Percentiles rank a stretch among this genome's conserved stretches.
These are phyloP conservation scores for Dioscorea alata DNA, from an alignment of 106 monocot genomes.

Conservation along the genomic window DNA sequence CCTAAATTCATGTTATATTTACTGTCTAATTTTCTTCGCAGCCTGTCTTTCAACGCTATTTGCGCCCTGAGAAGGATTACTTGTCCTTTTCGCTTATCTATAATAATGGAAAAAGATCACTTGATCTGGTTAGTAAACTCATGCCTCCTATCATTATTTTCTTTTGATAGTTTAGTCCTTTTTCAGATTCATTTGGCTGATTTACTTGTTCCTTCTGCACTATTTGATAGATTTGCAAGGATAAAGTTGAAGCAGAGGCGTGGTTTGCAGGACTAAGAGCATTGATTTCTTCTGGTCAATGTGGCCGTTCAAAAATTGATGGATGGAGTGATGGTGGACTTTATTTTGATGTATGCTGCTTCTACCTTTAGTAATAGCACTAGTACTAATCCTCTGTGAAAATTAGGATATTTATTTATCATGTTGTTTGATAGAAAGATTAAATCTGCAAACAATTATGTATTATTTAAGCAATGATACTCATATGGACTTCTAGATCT, in stretches of 20 bases:
- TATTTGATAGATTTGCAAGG: constrained; percentile 76
- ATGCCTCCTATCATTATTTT: neutral
- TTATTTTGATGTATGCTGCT: constrained; percentile 44
- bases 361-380: neutral
- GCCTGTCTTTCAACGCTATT: constrained; percentile 79
- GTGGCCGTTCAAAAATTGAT: constrained; percentile 72
- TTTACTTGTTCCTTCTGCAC: neutral
- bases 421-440: no score
- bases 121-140: constrained; percentile 68
- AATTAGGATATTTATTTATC: no score
- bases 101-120: constrained; percentile 64
- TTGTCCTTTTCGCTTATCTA: constrained; percentile 84
- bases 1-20: neutral
- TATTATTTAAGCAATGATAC: no score
- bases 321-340: constrained; percentile 49
- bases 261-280: constrained; percentile 77
- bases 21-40: constrained; percentile 23
- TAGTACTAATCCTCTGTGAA: no score
- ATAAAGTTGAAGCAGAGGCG: constrained; percentile 75
- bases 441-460: no score
- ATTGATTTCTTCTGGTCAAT: constrained; percentile 57
- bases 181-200: constrained; percentile 1
- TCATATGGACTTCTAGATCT: no score
- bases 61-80: constrained; percentile 67
- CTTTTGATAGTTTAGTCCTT: neutral